phyloP scores from a whole-genome alignment of 2,329 filamentous ascomycete species.

The Paecilomyces sp. region DNA sequence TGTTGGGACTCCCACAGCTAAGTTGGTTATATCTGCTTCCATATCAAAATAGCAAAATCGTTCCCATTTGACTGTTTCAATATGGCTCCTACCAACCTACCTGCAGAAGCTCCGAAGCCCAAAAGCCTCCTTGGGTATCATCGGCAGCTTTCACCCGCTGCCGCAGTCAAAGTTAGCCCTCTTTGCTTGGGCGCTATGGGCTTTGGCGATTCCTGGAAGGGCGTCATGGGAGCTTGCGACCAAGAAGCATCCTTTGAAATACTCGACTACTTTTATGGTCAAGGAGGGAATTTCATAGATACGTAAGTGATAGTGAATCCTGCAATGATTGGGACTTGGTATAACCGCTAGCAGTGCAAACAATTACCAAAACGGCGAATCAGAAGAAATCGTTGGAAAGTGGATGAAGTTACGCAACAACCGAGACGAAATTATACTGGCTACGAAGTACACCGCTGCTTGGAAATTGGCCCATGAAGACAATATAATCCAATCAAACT shows the following conservation, averaged over 20 bases:
- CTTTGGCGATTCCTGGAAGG: constrained; percentile 35
- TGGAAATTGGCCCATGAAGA: constrained; percentile 38
- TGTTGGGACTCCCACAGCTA: too few relatives aligned
- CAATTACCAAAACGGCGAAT: constrained; percentile 60
- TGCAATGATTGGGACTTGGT: too few relatives aligned
- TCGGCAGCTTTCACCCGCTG: constrained; percentile 51
- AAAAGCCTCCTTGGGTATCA: too few relatives aligned
- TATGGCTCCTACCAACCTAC: too few relatives aligned
- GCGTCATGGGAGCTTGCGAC: constrained; percentile 57
- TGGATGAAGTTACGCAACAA: constrained; percentile 61
- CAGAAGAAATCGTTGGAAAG: constrained; percentile 61
- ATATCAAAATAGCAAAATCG: too few relatives aligned
- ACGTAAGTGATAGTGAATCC: constrained; percentile 27
- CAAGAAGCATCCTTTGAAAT: constrained; percentile 57
- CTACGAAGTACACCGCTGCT: constrained; percentile 61
- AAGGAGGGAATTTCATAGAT: constrained; percentile 69
- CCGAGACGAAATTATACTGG: constrained; percentile 62
- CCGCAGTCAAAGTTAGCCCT: constrained; percentile 60
- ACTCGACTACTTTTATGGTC: constrained; percentile 58
- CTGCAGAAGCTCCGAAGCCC: too few relatives aligned
- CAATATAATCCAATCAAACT: constrained; percentile 29
- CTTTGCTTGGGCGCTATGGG: constrained; percentile 40
- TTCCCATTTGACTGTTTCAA: too few relatives aligned
- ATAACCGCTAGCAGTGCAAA: constrained; percentile 25
- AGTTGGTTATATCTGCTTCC: too few relatives aligned